Conservation (phyloP, 805 yeast species). For the Saccharomycopsis sp. region DNA sequence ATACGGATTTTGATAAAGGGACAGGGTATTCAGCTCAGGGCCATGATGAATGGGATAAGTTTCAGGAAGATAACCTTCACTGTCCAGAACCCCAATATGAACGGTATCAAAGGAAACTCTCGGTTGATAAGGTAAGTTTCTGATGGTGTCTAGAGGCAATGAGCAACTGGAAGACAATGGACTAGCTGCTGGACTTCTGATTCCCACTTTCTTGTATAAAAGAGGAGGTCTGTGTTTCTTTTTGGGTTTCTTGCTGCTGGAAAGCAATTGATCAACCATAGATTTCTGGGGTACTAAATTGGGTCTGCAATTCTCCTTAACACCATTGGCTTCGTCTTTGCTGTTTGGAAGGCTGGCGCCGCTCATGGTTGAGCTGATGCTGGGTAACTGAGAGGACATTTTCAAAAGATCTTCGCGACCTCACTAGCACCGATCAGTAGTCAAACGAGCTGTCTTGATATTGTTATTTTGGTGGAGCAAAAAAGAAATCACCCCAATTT, state of each 20-base stretch:
- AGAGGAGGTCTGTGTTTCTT: slow-evolving; percentile 9
- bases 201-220: slow-evolving; percentile 3
- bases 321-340: no score
- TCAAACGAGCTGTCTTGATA: no score
- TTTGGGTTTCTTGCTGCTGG: slow-evolving; percentile 2
- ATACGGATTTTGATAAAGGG: background rate
- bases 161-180: background rate
- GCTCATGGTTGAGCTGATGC: no score
- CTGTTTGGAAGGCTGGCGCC: no score
- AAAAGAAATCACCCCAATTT: no score
- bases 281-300: no score
- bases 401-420: no score
- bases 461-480: no score
- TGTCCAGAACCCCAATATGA: slow-evolving; percentile 22
- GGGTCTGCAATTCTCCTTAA: no score
- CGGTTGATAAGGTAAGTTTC: slow-evolving; percentile 4
- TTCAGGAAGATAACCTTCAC: slow-evolving; percentile 13
- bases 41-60: slow-evolving; percentile 15
- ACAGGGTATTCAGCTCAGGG: background rate
- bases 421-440: no score
- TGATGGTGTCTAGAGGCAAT: background rate
- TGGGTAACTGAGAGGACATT: no score
- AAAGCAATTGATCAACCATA: slow-evolving; percentile 9
- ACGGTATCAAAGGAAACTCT: slow-evolving; percentile 49
- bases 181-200: background rate